Base-by-base conservation (phyloP, 495 filamentous ascomycete genomes). In the Cercophora samala region DNA sequence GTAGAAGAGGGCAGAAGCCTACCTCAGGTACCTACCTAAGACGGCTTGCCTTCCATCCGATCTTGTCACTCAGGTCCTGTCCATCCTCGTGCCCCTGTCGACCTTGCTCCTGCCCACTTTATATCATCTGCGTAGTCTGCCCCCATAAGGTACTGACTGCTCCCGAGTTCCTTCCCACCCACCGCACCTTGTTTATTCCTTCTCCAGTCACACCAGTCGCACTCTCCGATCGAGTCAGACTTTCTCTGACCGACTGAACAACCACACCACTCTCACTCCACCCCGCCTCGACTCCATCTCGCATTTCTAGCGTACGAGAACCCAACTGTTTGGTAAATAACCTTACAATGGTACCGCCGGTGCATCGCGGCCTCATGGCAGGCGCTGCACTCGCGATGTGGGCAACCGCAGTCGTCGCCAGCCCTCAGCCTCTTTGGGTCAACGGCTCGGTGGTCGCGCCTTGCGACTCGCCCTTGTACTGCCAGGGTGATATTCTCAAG, bases 401-500 rank as follows among this genome's bases (percentile, higher is more conserved):
- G 46, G 74, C 75, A 46, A 63, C 73, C 11, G 63, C 71, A 46
- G 24, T 59, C 66, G 22, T 32, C 69, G 26, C 23, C 62, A 8
- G 72, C 74, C 37, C 54, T 52, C 70, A 11, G 79, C 76, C 37
- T 17, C 70, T 84, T 21, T 83, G 79, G 73, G 72, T 77, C 68
- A 79, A 82, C 70, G 82, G 81, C 73, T 80, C 79, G 2, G 70
- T 78, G 32, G 78, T 77, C 52, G 74, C 80, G 3, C 80, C 82
- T 19, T 84, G 82, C 64, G 81, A 84, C 64, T 83, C 81, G 32
- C 79, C 80, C 13, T 65, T 84, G 25, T 84, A 84, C 66, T 84
- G 82, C 69, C 74, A 77, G 22, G 82, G 82, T 26, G 81, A 83
- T 5, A 71, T 84, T 46, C 72, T 84, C 19, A 77, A 78, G 60